Conservation (phyloP, 2,329 filamentous ascomycete genomes). For the Phaeosphaeriaceae sp. region DNA sequence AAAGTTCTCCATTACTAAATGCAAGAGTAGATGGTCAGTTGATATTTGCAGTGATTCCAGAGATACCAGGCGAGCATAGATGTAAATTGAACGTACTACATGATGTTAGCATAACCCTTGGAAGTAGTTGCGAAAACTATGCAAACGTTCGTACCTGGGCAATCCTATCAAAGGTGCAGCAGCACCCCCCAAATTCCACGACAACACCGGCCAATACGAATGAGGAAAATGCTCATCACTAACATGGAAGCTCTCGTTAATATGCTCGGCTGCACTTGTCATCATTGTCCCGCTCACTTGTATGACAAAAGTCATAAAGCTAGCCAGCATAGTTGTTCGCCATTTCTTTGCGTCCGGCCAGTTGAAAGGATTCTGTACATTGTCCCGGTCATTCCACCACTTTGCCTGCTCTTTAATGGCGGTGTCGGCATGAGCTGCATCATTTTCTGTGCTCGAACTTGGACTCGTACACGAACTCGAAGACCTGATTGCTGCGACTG, state of each 20-base stretch:
- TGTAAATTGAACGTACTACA: neutral
- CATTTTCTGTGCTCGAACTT: neutral
- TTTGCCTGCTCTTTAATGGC: constrained; percentile 7
- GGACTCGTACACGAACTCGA: neutral
- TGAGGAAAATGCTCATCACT: constrained; percentile 49
- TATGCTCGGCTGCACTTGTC: constrained; percentile 42
- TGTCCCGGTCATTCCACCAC: constrained; percentile 30
- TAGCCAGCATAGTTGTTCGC: constrained; percentile 51
- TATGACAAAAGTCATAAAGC: constrained; percentile 50
- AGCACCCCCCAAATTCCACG: constrained; percentile 53
- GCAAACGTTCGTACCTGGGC: constrained; percentile 23
- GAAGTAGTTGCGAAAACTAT: neutral
- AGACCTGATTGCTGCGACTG: neutral
- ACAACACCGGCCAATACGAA: constrained; percentile 51
- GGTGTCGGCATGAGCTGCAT: neutral
- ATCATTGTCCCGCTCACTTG: constrained; percentile 44
- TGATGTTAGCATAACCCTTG: neutral
- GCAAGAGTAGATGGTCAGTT: neutral
- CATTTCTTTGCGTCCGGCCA: constrained; percentile 52
- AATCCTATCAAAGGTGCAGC: constrained; percentile 50
- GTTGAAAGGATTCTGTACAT: constrained; percentile 49
- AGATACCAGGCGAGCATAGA: neutral
- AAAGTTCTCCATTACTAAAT: constrained; percentile 51
- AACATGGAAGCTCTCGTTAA: constrained; percentile 49
- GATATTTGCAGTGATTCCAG: neutral